These are phyloP conservation scores for Ceratobasidium sp. DNA, from an alignment of 1,284 basidiomycete species.

Conservation along the genomic window DNA sequence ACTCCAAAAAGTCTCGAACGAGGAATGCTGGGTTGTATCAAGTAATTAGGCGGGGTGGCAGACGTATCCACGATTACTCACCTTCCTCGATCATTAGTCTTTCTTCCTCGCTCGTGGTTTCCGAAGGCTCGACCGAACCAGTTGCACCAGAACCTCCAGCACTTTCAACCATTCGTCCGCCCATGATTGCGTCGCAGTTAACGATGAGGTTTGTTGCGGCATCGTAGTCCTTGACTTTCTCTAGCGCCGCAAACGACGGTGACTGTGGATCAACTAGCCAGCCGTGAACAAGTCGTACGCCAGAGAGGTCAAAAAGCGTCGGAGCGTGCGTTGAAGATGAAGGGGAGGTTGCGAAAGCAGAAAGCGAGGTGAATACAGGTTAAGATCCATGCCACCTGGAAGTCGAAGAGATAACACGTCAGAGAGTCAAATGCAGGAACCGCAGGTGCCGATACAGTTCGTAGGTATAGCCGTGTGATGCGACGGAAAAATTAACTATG, in stretches of 20 bases:
- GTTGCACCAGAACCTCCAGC: not conserved
- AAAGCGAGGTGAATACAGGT: conserved; percentile 73
- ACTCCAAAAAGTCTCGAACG: conserved; percentile 73
- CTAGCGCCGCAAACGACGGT: conserved; percentile 63
- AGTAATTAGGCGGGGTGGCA: not conserved
- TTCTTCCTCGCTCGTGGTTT: conserved; percentile 3
- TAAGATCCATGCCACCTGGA: conserved; percentile 82
- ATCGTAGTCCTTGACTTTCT: conserved; percentile 54
- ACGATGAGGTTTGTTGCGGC: conserved; percentile 31
- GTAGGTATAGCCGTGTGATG: conserved; percentile 1
- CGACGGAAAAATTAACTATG: not conserved
- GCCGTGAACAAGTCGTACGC: conserved; percentile 83
- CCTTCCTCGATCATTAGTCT: conserved; percentile 44
- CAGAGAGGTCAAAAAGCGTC: conserved; percentile 81
- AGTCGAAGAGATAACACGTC: conserved; percentile 37
- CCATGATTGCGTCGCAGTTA: conserved; percentile 18
- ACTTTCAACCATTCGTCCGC: conserved; percentile 12
- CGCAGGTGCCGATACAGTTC: not conserved
- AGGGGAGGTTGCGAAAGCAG: conserved; percentile 66
- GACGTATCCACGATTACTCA: conserved; percentile 2
- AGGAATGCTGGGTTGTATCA: conserved; percentile 59
- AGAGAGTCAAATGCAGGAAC: conserved; percentile 40
- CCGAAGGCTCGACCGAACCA: not conserved
- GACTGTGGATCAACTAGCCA: conserved; percentile 87
- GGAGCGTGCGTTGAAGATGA: conserved; percentile 69